Conservation (phyloP, 192 early-diverging fungal genomes). For the Spizellomyces punctatus region DNA sequence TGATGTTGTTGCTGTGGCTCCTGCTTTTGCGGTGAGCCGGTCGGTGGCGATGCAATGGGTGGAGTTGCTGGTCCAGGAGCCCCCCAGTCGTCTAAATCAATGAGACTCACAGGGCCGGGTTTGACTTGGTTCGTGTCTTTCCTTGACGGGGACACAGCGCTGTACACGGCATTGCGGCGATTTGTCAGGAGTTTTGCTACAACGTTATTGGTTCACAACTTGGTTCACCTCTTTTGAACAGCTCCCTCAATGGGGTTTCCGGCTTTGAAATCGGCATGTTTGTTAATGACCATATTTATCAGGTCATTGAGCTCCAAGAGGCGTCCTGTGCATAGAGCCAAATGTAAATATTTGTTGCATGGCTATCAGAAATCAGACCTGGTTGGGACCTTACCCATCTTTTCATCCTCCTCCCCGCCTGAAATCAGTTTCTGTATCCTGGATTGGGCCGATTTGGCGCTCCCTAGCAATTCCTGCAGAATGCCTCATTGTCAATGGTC, state of each 20-base stretch:
- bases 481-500: too few relatives aligned
- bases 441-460: conserved; percentile 70
- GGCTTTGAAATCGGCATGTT: conserved; percentile 60
- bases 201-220: neutral
- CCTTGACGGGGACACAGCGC: neutral
- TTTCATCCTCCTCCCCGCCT: conserved; percentile 73
- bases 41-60: neutral
- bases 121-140: neutral
- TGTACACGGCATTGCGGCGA: too few relatives aligned
- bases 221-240: neutral
- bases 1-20: neutral
- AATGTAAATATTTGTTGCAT: neutral
- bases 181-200: too few relatives aligned
- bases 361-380: neutral
- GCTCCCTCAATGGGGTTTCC: conserved; percentile 42
- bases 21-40: neutral
- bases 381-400: conserved; percentile 60
- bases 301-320: conserved; percentile 74
- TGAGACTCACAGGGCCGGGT: conserved; percentile 48
- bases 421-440: conserved; percentile 75
- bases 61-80: conserved; percentile 16
- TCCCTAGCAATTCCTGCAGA: conserved; percentile 62
- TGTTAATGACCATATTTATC: conserved; percentile 76
- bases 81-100: conserved; percentile 55
- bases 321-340: conserved; percentile 48